Percentiles rank a stretch among this genome's conserved stretches.
Evolutionary conservation across 106 monocot species (phyloP).

Genomic region (Xerophyta viscosa): DNA sequence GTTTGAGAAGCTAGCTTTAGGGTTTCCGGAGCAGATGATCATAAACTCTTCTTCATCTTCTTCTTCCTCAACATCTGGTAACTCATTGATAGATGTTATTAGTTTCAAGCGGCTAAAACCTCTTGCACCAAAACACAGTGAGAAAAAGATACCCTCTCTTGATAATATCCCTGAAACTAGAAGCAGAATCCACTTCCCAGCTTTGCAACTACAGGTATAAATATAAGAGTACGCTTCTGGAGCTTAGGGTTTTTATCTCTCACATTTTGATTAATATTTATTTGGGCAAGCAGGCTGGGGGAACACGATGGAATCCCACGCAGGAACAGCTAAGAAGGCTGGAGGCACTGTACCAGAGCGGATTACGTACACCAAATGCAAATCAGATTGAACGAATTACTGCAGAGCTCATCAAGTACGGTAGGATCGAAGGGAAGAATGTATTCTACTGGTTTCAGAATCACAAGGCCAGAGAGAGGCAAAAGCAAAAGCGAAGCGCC

Average conservation of each 20-base stretch:
- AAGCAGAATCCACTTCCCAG: not conserved
- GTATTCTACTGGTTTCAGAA: conserved; percentile 99
- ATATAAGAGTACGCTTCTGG: too few species aligned
- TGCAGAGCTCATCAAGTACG: conserved; percentile 36
- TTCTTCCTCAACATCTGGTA: not conserved
- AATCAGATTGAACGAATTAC: conserved; percentile 56
- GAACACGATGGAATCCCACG: conserved; percentile 63
- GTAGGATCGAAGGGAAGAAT: conserved; percentile 77
- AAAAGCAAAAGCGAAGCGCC: conserved; percentile 50
- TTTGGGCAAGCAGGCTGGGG: conserved; percentile 10
- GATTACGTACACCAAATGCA: conserved; percentile 49
- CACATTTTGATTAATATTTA: not conserved
- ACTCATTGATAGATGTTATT: conserved; percentile 2
- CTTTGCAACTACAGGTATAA: not conserved
- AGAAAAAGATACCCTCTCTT: not conserved
- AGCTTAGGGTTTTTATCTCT: not conserved
- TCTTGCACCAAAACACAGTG: conserved; percentile 1
- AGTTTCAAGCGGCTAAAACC: conserved; percentile 17
- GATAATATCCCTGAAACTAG: not conserved
- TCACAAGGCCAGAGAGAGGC: conserved; percentile 86
- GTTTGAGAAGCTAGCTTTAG: conserved; percentile 12
- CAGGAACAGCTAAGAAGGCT: conserved; percentile 47
- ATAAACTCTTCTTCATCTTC: not conserved
- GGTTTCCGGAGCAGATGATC: conserved; percentile 6
- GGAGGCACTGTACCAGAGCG: conserved; percentile 43